A percentile compares a stretch with the other conserved stretches of the same genome.
Evolutionary conservation across 2,329 filamentous ascomycete genomes (phyloP).

Genomic region (Monosporascus sp.): DNA sequence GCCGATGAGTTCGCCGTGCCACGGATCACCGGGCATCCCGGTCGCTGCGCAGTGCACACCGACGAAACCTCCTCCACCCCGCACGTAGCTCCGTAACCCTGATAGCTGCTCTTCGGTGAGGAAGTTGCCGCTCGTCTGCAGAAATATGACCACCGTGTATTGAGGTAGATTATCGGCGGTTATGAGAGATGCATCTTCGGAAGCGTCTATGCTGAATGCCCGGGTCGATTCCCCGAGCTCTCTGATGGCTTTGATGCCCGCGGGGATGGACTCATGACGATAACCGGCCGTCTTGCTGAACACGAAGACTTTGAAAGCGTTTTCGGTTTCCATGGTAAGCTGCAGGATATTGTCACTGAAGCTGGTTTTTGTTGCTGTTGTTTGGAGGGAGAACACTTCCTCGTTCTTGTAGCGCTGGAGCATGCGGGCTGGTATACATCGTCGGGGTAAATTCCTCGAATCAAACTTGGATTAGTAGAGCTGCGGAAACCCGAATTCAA

Average conservation of each 20-base stretch:
- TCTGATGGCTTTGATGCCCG: constrained; percentile 28
- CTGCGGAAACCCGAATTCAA: no score
- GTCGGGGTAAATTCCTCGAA: no score
- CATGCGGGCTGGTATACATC: no score
- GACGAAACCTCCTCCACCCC: constrained; percentile 32
- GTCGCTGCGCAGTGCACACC: constrained; percentile 35
- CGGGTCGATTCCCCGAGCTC: constrained; percentile 20
- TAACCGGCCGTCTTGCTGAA: constrained; percentile 34
- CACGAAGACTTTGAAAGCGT: constrained; percentile 28
- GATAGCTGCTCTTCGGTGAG: constrained; percentile 27
- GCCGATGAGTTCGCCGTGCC: constrained; percentile 35
- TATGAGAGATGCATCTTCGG: constrained; percentile 32
- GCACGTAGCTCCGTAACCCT: constrained; percentile 29
- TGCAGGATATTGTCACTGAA: no score
- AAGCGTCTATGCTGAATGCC: constrained; percentile 28
- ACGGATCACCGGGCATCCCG: constrained; percentile 27
- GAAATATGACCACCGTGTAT: constrained; percentile 33
- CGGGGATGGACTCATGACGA: constrained; percentile 35
- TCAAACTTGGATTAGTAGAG: no score
- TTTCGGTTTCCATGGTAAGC: no score
- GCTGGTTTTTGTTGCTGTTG: no score
- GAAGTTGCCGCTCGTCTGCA: constrained; percentile 35
- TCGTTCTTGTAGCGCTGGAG: no score
- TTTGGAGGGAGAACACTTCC: no score
- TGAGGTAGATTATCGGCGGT: constrained; percentile 21